These are phyloP conservation scores for Arbutus unedo DNA, from an alignment of 148 eudicot species.

Conservation along the genomic window DNA sequence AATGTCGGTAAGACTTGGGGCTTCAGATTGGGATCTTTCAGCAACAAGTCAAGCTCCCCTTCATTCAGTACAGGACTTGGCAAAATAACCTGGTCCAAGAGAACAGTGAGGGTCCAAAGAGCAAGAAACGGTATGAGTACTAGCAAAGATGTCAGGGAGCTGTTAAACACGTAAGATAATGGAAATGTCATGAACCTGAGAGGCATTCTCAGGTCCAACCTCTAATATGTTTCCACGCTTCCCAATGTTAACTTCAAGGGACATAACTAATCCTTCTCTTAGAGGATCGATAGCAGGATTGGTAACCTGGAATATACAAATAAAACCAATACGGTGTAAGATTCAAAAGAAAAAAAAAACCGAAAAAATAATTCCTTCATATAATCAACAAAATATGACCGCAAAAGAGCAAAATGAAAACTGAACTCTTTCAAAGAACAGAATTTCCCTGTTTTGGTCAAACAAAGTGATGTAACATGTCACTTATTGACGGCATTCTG, in stretches of 20 bases:
- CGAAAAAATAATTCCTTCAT: not conserved
- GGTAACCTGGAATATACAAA: conserved; percentile 59
- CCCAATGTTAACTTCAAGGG: conserved; percentile 95
- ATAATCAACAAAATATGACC: conserved; percentile 9
- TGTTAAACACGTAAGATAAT: not conserved
- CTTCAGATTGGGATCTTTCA: conserved; percentile 70
- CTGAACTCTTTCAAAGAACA: not conserved
- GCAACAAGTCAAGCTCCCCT: conserved; percentile 76
- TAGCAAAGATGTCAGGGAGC: not conserved
- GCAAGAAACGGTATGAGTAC: conserved; percentile 2
- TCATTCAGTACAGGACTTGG: conserved; percentile 92
- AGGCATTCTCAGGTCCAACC: conserved; percentile 96
- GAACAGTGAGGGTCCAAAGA: conserved; percentile 10
- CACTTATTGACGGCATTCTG: not conserved
- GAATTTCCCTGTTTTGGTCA: not conserved
- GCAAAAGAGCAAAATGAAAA: not conserved
- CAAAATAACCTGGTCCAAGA: conserved; percentile 62
- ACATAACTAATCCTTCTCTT: conserved; percentile 97
- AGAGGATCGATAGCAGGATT: conserved; percentile 99
- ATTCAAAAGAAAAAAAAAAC: not conserved
- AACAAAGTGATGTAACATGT: not conserved
- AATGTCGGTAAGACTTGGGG: conserved; percentile 75
- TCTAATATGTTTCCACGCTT: conserved; percentile 92
- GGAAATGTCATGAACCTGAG: conserved; percentile 59
- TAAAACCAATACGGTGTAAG: not conserved